These are phyloP conservation scores for Auricularia sp. DNA, from an alignment of 768 basidiomycete species.

Conservation along the genomic window DNA sequence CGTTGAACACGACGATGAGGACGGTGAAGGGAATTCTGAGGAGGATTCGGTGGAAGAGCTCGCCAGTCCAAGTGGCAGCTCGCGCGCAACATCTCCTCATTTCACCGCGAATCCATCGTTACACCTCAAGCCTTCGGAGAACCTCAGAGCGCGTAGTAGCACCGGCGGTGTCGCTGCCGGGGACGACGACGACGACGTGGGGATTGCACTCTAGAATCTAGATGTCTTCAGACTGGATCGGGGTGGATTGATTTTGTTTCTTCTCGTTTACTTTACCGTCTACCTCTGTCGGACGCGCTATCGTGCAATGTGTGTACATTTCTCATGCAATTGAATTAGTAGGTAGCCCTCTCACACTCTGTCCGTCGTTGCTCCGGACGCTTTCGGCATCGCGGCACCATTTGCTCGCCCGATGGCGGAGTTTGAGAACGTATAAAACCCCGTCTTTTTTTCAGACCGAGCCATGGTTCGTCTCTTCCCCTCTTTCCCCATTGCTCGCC, in stretches of 20 bases:
- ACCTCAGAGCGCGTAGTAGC: not conserved
- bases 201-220: not conserved
- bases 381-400: no score
- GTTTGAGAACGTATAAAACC: no score
- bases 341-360: no score
- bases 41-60: slow-evolving; percentile 10
- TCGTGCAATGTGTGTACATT: no score
- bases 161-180: not conserved
- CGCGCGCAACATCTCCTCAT: not conserved
- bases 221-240: no score
- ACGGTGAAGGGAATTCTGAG: slow-evolving; percentile 21
- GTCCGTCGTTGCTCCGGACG: no score
- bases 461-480: not conserved
- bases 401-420: no score
- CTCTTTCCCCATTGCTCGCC: not conserved
- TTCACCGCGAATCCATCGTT: not conserved
- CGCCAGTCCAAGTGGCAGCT: not conserved
- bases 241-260: no score
- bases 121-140: not conserved
- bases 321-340: no score
- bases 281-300: no score
- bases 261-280: no score
- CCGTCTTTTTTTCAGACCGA: no score
- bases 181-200: not conserved
- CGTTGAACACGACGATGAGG: slow-evolving; percentile 26